phyloP scores from a whole-genome alignment of 148 eudicot species.

The Pharnaceum exiguum region DNA sequence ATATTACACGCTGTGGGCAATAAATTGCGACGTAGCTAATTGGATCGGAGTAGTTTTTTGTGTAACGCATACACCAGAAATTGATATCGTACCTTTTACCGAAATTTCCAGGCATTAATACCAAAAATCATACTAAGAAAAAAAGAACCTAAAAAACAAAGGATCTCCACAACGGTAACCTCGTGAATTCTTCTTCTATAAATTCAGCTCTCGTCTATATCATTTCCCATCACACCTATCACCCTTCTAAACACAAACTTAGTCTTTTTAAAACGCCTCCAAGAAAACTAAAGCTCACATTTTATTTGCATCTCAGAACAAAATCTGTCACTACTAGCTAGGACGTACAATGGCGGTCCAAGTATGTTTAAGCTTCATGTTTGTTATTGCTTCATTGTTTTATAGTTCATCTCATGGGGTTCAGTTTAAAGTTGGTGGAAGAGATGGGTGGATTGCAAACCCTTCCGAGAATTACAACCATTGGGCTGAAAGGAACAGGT shows the following conservation, averaged over 20 bases:
- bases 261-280: background rate
- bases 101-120: background rate
- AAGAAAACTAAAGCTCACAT: background rate
- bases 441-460: slow-evolving; percentile 55
- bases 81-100: background rate
- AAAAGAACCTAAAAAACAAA: too few relatives aligned
- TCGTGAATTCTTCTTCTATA: slow-evolving; percentile 17
- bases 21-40: too few relatives aligned
- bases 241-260: background rate
- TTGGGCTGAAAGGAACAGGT: slow-evolving; percentile 66
- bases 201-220: background rate
- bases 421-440: slow-evolving; percentile 64
- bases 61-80: slow-evolving; percentile 5
- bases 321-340: background rate
- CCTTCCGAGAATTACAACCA: slow-evolving; percentile 60
- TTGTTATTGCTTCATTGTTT: slow-evolving; percentile 2
- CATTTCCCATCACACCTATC: background rate
- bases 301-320: too few relatives aligned
- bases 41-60: too few relatives aligned
- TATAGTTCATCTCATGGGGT: slow-evolving; percentile 26
- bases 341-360: background rate
- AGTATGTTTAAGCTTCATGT: background rate
- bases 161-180: slow-evolving; percentile 17
- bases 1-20: too few relatives aligned
- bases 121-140: background rate